Evolutionary conservation across 306 rosid species (phyloP), one percentile per base, ranked within the genome.

Genomic region (Fagus crenata): DNA sequence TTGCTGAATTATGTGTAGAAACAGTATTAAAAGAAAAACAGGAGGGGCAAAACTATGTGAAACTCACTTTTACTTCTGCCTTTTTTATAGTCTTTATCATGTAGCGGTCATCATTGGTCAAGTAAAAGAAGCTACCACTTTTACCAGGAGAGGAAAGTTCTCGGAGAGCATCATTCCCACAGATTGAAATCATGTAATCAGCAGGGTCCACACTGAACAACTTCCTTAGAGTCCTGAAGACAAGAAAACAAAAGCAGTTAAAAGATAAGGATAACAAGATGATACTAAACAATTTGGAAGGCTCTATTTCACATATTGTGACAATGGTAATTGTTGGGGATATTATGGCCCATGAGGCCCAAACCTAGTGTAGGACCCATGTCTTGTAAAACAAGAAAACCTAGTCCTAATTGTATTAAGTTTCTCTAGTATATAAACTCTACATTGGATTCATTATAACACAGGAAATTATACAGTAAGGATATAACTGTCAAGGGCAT

Each of bases 51-150:
- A 54, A 41, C 58, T 51, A 33, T 6, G 15, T 63, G 61, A 40
- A 82, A 83, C 96, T 89, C 84, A 92, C 98, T 89, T 94, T 94
- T 13, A 85, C 94, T 94, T 94, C 98, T 35, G 97, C 78, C 78
- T 94, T 94, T 71, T 83, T 94, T 88, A 92, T 90, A 22, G 98
- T 94, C 85, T 94, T 94, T 49, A 94, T 94, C 98, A 92, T 94
- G 88, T 90, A 94, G 70, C 96, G 97, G 46, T 94, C 98, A 13
- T 94, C 98, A 63, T 89, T 83, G 82, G 98, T 94, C 85, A 94
- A 85, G 91, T 92, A 94, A 85, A 94, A 94, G 83, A 92, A 94
- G 79, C 97, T 94, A 1, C 98, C 98, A 82, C 98, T 94, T 87
- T 94, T 94, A 42, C 98, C 98, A 1, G 98, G 98, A 72, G 98